Evolutionary conservation across 495 filamentous ascomycete species (phyloP).

Genomic region (Sphaerosporella brunnea): DNA sequence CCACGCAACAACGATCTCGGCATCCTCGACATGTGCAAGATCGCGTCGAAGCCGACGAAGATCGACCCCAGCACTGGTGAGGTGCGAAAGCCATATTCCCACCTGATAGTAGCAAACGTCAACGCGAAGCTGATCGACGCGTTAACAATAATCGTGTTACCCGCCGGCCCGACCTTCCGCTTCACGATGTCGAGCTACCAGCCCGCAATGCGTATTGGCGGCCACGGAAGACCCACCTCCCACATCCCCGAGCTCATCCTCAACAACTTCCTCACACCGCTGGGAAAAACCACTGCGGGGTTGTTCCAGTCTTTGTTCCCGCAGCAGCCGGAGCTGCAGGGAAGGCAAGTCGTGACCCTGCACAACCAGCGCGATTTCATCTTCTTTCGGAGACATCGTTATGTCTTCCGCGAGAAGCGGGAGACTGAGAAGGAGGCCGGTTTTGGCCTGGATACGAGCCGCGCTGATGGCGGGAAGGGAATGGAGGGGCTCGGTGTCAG

Average conservation of each 20-base stretch:
- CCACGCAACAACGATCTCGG: constrained; percentile 73
- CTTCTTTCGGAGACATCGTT: constrained; percentile 76
- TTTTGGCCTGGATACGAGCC: constrained; percentile 21
- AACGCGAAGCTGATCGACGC: constrained; percentile 64
- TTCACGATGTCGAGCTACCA: constrained; percentile 71
- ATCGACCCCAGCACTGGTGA: constrained; percentile 6
- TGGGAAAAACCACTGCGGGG: constrained; percentile 76
- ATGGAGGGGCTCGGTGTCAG: constrained; percentile 65
- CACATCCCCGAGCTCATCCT: constrained; percentile 87
- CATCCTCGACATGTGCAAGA: constrained; percentile 71
- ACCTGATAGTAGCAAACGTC: constrained; percentile 64
- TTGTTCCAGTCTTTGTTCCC: constrained; percentile 75
- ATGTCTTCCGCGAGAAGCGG: constrained; percentile 76
- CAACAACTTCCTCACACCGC: constrained; percentile 85
- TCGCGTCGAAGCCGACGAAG: constrained; percentile 51
- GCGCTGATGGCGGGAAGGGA: constrained; percentile 54
- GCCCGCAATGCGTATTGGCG: constrained; percentile 63
- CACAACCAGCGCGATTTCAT: constrained; percentile 93
- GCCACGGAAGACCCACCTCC: constrained; percentile 73
- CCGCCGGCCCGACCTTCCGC: constrained; percentile 71
- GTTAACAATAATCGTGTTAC: constrained; percentile 65
- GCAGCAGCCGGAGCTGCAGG: constrained; percentile 58
- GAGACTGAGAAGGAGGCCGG: constrained; percentile 68
- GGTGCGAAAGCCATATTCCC: constrained; percentile 38
- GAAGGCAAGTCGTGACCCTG: constrained; percentile 73